Percentiles rank a stretch among this genome's conserved stretches.
These are phyloP conservation scores for Piedraia hortae DNA, from an alignment of 2,329 filamentous ascomycete species.

Conservation along the genomic window DNA sequence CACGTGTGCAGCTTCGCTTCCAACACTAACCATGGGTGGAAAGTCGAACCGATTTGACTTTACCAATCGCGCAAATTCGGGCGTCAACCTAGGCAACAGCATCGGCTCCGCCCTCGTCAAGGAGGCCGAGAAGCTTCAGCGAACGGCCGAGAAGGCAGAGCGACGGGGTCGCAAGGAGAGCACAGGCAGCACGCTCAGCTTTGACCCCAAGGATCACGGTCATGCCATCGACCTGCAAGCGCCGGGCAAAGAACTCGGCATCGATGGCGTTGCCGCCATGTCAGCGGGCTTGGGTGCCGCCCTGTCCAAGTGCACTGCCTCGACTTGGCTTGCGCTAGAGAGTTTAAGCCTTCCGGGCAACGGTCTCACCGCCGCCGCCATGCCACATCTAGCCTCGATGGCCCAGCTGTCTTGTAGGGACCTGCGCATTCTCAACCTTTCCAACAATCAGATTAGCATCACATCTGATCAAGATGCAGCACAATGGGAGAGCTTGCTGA, in stretches of 20 bases:
- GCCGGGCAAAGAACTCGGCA: conserved; percentile 18
- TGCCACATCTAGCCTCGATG: conserved; percentile 16
- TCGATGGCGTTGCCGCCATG: conserved; percentile 18
- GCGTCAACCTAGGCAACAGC: conserved; percentile 18
- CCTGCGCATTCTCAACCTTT: conserved; percentile 20
- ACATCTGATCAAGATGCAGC: conserved; percentile 12
- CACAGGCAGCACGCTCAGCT: conserved; percentile 3
- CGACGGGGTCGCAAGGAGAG: conserved; percentile 9
- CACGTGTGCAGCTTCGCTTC: background rate
- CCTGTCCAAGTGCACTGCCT: conserved; percentile 11
- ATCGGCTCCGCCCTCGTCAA: conserved; percentile 19
- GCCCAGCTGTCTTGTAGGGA: conserved; percentile 17
- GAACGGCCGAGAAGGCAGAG: conserved; percentile 6
- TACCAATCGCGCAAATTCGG: conserved; percentile 19
- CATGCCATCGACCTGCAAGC: conserved; percentile 19
- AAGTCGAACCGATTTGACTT: conserved; percentile 15
- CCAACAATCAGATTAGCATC: conserved; percentile 19
- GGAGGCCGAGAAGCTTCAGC: conserved; percentile 11
- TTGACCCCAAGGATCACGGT: conserved; percentile 3
- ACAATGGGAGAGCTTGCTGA: conserved; percentile 14
- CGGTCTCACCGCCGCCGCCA: conserved; percentile 15
- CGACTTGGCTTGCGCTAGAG: conserved; percentile 13
- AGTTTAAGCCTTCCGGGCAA: conserved; percentile 21
- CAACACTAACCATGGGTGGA: conserved; percentile 5
- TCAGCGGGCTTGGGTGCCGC: conserved; percentile 17